Conservation (phyloP, 257 asterid genomes). For the Osmanthus fragrans region DNA sequence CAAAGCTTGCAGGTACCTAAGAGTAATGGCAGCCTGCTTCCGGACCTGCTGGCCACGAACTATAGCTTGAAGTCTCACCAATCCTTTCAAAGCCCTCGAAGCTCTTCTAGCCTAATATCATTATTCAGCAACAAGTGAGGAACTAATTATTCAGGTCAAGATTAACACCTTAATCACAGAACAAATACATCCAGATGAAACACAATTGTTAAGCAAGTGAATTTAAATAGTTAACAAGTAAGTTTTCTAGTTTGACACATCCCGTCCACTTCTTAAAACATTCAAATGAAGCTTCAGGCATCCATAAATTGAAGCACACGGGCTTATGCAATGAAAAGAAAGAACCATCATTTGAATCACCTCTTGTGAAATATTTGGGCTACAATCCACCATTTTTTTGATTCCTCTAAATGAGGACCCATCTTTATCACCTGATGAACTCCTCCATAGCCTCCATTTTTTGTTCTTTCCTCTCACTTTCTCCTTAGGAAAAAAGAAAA, state of each 20-base stretch:
- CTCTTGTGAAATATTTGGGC: too few relatives aligned
- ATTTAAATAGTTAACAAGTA: not conserved
- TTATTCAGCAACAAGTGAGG: not conserved
- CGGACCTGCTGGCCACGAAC: conserved; percentile 87
- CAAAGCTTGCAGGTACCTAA: conserved; percentile 93
- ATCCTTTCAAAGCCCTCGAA: conserved; percentile 78
- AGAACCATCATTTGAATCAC: too few relatives aligned
- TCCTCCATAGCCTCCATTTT: conserved; percentile 88
- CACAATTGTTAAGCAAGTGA: not conserved
- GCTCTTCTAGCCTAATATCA: conserved; percentile 85
- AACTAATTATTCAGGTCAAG: not conserved
- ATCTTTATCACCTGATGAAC: conserved; percentile 54
- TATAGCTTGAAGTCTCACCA: conserved; percentile 95
- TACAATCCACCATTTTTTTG: conserved; percentile 36
- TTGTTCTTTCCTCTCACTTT: conserved; percentile 63
- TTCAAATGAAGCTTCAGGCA: too few relatives aligned
- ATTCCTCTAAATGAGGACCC: conserved; percentile 63
- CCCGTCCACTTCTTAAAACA: too few relatives aligned
- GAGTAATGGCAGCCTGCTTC: conserved; percentile 92
- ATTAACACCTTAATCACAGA: not conserved
- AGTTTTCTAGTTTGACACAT: too few relatives aligned
- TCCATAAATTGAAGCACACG: too few relatives aligned
- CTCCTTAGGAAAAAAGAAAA: conserved; percentile 46
- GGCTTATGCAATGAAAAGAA: too few relatives aligned
- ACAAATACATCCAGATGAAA: not conserved